Conservation (phyloP, 2,329 filamentous ascomycete species). For the Falciphora oryzae region DNA sequence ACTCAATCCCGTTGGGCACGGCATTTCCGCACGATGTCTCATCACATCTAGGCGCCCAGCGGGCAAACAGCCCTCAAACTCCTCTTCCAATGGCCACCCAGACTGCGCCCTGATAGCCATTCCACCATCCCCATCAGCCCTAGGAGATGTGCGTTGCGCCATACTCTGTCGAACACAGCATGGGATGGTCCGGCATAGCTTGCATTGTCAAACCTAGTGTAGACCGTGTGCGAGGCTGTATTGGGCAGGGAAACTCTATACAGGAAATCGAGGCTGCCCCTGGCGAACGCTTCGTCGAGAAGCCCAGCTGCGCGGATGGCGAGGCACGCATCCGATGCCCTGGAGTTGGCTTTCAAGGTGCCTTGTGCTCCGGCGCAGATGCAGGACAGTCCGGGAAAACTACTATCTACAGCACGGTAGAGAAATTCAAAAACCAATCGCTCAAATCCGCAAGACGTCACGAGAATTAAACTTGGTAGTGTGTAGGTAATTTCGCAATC, state of each 20-base stretch:
- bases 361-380: not conserved
- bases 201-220: not conserved
- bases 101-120: not conserved
- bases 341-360: not conserved
- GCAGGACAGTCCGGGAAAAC: not conserved
- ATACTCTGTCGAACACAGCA: not conserved
- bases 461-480: not conserved
- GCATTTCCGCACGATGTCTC: not conserved
- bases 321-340: not conserved
- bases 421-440: not conserved
- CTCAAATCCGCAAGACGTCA: not conserved
- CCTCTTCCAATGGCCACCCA: not conserved
- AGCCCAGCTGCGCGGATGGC: not conserved
- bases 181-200: not conserved
- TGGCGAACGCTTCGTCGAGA: not conserved
- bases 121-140: not conserved
- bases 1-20: not conserved
- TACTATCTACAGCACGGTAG: not conserved
- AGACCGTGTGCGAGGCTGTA: not conserved
- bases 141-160: too few species aligned
- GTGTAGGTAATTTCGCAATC: too few species aligned
- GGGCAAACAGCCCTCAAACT: not conserved
- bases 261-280: not conserved
- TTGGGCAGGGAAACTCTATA: not conserved
- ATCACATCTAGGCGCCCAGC: too few species aligned